Percentiles rank a stretch among this genome's conserved stretches.
These are phyloP conservation scores for Capniomyces stellatus DNA, from an alignment of 371 early-diverging fungal genomes.

Conservation along the genomic window DNA sequence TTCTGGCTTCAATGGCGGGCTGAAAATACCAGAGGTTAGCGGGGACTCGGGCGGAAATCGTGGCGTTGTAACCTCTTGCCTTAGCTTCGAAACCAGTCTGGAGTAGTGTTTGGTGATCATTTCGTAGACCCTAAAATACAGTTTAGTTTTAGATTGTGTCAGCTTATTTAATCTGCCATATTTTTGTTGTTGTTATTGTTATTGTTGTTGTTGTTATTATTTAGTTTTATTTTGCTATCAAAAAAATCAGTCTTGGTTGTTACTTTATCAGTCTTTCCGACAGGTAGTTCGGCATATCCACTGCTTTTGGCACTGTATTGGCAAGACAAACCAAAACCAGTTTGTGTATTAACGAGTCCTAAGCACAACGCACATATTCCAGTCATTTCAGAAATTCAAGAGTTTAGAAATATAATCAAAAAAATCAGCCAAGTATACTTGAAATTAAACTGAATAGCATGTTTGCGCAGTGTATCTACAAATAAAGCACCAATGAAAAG, in stretches of 20 bases:
- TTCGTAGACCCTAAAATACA: too few relatives aligned
- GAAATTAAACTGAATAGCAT: neutral
- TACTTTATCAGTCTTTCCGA: neutral
- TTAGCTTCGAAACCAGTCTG: too few relatives aligned
- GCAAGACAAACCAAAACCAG: neutral
- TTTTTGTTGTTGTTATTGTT: neutral
- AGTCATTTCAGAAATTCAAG: too few relatives aligned
- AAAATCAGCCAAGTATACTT: neutral
- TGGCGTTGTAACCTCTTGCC: too few relatives aligned
- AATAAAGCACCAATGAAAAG: neutral
- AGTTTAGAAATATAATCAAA: neutral
- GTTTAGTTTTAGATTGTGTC: neutral
- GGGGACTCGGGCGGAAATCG: too few relatives aligned
- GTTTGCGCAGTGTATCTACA: neutral
- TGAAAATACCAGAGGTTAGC: too few relatives aligned
- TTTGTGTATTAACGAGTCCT: neutral
- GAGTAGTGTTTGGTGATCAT: too few relatives aligned
- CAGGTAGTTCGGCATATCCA: neutral
- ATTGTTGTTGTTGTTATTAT: neutral
- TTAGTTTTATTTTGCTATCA: neutral
- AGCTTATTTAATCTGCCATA: neutral
- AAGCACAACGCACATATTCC: neutral
- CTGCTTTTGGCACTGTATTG: neutral
- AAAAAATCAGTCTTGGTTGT: neutral
- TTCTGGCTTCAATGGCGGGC: too few relatives aligned